Conservation (phyloP, 2,329 filamentous ascomycete species). For the Pseudogymnoascus sp. region DNA sequence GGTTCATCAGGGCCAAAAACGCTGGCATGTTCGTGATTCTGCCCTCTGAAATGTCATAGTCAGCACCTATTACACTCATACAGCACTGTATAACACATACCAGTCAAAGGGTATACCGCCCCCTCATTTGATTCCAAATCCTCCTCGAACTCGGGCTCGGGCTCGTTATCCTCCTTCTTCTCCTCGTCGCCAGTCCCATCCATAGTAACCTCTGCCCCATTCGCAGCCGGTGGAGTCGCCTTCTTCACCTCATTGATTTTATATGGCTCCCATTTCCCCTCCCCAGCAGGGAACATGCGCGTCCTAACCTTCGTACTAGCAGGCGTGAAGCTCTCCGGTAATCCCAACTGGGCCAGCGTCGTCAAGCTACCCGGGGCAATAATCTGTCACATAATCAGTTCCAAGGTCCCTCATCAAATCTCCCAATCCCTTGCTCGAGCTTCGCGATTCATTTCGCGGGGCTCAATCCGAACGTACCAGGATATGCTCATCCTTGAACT, state of each 20-base stretch:
- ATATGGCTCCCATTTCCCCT: constrained; percentile 74
- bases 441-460: not conserved
- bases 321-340: constrained; percentile 56
- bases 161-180: constrained; percentile 37
- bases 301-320: constrained; percentile 81
- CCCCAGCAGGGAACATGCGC: constrained; percentile 80
- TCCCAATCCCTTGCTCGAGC: not conserved
- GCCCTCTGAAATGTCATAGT: constrained; percentile 46
- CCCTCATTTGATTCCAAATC: constrained; percentile 82
- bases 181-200: constrained; percentile 27
- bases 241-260: constrained; percentile 63
- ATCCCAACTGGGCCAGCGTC: constrained; percentile 28
- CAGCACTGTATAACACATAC: constrained; percentile 30
- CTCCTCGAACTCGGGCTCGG: constrained; percentile 70
- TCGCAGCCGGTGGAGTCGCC: constrained; percentile 21
- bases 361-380: constrained; percentile 39
- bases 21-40: constrained; percentile 84
- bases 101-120: constrained; percentile 76
- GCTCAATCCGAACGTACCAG: constrained; percentile 33
- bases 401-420: not conserved
- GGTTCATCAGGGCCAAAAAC: constrained; percentile 86
- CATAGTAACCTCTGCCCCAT: constrained; percentile 27
- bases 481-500: constrained; percentile 45
- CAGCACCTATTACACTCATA: constrained; percentile 5
- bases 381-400: constrained; percentile 16